These are phyloP conservation scores for Mediolabrus comicus DNA, from an alignment of 108 stramenopile genomes.

Conservation along the genomic window DNA sequence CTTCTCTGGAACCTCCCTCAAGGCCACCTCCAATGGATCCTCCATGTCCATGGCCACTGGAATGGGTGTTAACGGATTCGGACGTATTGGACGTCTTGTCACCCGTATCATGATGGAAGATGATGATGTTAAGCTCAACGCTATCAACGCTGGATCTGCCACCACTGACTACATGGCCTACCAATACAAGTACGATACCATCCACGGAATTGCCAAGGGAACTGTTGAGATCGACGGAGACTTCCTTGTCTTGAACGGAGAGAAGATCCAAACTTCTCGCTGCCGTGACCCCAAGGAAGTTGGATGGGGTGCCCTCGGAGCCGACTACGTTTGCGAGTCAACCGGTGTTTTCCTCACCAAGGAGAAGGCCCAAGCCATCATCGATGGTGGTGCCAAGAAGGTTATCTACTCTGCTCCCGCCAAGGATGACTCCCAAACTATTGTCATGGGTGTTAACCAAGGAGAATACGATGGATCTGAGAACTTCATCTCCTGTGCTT, in stretches of 20 bases:
- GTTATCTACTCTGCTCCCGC: conserved; percentile 99
- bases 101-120: conserved; percentile 97
- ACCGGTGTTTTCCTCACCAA: conserved; percentile 99
- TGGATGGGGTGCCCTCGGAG: conserved; percentile 93
- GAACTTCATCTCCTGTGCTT: conserved; percentile 96
- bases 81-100: conserved; percentile 99
- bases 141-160: conserved; percentile 97
- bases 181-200: conserved; percentile 99
- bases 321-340: conserved; percentile 99
- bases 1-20: conserved; percentile 81
- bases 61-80: conserved; percentile 98
- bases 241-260: conserved; percentile 95
- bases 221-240: conserved; percentile 97
- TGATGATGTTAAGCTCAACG: conserved; percentile 82
- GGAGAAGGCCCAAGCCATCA: conserved; percentile 92
- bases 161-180: conserved; percentile 99
- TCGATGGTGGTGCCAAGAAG: conserved; percentile 99
- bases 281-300: conserved; percentile 97
- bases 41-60: conserved; percentile 85
- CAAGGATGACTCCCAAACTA: conserved; percentile 98
- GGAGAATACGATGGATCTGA: conserved; percentile 91
- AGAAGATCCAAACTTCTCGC: conserved; percentile 90
- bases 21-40: conserved; percentile 71
- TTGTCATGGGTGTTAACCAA: conserved; percentile 99
- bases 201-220: conserved; percentile 97